Evolutionary conservation across 2,329 filamentous ascomycete genomes (phyloP).

Genomic region (Hymenoscyphus repandus): DNA sequence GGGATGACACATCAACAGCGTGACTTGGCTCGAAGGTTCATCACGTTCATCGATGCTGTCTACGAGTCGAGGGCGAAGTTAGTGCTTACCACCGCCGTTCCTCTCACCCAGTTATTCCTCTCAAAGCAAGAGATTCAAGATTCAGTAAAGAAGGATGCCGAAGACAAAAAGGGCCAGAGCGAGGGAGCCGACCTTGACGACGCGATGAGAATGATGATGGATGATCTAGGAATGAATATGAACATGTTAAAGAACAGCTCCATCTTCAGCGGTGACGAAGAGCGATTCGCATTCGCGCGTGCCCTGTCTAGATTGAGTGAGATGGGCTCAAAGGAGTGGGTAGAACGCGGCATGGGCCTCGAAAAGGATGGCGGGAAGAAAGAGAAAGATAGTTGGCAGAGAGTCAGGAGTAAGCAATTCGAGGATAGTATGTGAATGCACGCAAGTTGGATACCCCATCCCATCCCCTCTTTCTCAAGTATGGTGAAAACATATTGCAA

Average conservation of each 20-base stretch:
- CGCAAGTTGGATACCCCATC: background rate
- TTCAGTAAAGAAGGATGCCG: slow-evolving; percentile 44
- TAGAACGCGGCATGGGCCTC: slow-evolving; percentile 65
- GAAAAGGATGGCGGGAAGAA: slow-evolving; percentile 37
- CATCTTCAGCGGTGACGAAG: slow-evolving; percentile 91
- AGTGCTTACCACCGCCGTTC: slow-evolving; percentile 84
- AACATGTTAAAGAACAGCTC: slow-evolving; percentile 76
- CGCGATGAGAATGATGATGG: slow-evolving; percentile 75
- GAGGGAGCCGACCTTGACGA: slow-evolving; percentile 47
- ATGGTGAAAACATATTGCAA: too few relatives aligned
- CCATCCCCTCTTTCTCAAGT: too few relatives aligned
- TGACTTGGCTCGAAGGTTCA: slow-evolving; percentile 87
- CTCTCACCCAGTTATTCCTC: slow-evolving; percentile 80
- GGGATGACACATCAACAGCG: slow-evolving; percentile 84
- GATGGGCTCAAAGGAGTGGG: slow-evolving; percentile 95
- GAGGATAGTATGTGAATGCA: slow-evolving; percentile 38
- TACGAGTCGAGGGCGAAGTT: slow-evolving; percentile 93
- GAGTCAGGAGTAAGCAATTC: slow-evolving; percentile 42
- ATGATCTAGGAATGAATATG: slow-evolving; percentile 82
- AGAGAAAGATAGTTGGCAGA: slow-evolving; percentile 43
- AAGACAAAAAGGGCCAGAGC: slow-evolving; percentile 36
- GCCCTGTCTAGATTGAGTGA: slow-evolving; percentile 79
- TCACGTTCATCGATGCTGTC: slow-evolving; percentile 95
- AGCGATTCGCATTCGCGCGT: slow-evolving; percentile 90
- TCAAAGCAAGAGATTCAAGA: slow-evolving; percentile 64